Evolutionary conservation across 2,329 filamentous ascomycete genomes (phyloP).

Genomic region (Boeremia exigua): DNA sequence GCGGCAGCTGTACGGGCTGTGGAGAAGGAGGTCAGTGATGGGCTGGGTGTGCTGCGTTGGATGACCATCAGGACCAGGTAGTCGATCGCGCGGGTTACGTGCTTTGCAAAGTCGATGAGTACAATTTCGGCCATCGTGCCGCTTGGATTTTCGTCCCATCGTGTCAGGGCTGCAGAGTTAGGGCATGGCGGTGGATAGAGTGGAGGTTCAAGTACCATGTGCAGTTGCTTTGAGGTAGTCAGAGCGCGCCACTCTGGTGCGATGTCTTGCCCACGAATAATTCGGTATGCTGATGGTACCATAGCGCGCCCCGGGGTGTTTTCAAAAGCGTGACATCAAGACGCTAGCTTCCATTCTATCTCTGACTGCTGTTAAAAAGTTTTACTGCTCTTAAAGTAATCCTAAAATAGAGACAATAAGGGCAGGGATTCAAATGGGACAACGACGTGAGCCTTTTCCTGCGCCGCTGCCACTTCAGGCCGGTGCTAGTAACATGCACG

Average conservation of each 20-base stretch:
- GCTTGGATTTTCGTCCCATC: background rate
- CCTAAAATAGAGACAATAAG: too few species aligned
- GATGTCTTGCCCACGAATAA: background rate
- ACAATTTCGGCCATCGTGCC: slow-evolving; percentile 2
- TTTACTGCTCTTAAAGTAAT: too few species aligned
- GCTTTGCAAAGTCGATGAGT: background rate
- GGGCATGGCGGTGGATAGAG: background rate
- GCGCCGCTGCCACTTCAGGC: too few species aligned
- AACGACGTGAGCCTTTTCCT: too few species aligned
- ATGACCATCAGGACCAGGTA: slow-evolving; percentile 4
- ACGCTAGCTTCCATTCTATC: too few species aligned
- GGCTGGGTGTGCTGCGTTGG: background rate
- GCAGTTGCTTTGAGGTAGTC: background rate
- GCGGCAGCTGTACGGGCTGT: background rate
- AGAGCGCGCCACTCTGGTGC: slow-evolving; percentile 7
- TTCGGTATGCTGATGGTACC: too few species aligned
- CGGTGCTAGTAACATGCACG: too few species aligned
- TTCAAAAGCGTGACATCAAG: too few species aligned
- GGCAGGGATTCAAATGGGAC: too few species aligned
- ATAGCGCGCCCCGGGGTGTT: too few species aligned
- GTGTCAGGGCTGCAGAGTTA: background rate
- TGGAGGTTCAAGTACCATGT: background rate
- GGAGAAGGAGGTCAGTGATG: background rate
- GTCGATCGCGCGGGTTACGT: slow-evolving; percentile 4
- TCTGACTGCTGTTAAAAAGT: too few species aligned